Evolutionary conservation across 148 eudicot genomes (phyloP).

Genomic region (Mesembryanthemum crystallinum): DNA sequence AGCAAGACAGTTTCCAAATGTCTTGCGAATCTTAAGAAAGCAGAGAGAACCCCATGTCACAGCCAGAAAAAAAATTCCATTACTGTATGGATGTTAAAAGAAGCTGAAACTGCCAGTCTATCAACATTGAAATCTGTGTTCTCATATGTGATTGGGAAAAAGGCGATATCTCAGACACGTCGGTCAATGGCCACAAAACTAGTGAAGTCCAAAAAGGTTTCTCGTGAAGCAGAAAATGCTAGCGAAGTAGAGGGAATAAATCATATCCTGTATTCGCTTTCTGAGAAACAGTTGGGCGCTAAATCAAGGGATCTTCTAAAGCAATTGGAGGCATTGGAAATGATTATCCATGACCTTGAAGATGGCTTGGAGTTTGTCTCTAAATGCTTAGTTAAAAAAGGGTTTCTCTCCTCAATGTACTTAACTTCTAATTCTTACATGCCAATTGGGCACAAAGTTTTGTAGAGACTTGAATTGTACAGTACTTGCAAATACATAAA

Average conservation of each 20-base stretch:
- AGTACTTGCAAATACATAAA: background rate
- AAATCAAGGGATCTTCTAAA: conserved; percentile 16
- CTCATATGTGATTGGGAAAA: conserved; percentile 25
- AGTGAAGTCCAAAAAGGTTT: conserved; percentile 14
- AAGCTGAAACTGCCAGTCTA: conserved; percentile 29
- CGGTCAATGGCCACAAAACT: conserved; percentile 40
- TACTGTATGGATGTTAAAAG: conserved; percentile 27
- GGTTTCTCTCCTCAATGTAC: conserved; percentile 40
- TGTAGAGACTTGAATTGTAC: background rate
- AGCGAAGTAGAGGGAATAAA: conserved; percentile 30
- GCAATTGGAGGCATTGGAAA: conserved; percentile 26
- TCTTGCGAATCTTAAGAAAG: conserved; percentile 30
- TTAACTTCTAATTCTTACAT: conserved; percentile 20
- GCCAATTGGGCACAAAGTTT: background rate
- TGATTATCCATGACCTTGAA: conserved; percentile 20
- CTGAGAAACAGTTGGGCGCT: no score
- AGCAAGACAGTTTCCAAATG: conserved; percentile 33
- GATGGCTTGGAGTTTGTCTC: conserved; percentile 27
- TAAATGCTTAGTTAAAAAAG: conserved; percentile 33
- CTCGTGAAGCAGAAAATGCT: background rate
- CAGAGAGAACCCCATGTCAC: conserved; percentile 1
- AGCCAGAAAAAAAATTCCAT: background rate
- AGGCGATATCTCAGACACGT: conserved; percentile 17
- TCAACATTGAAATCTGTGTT: conserved; percentile 30
- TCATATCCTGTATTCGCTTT: conserved; percentile 13